Percentiles rank a stretch among this genome's conserved stretches.
phyloP scores from a whole-genome alignment of 495 filamentous ascomycete species.

The Podospora bellae-mahoneyi region DNA sequence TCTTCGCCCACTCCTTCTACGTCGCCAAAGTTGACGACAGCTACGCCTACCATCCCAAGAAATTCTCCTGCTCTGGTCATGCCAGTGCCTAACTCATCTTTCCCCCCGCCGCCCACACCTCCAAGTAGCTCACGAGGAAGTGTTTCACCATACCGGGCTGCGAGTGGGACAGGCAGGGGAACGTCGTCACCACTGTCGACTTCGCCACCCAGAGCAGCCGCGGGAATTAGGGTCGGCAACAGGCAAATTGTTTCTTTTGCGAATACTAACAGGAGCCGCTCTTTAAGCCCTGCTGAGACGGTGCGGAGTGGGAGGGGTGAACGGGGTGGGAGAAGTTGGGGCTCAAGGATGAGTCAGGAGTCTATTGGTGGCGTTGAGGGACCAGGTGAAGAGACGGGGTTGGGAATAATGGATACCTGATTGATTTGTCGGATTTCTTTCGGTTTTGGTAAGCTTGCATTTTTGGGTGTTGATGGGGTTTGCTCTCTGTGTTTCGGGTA shows the following conservation, averaged over 20 bases:
- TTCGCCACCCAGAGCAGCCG: background rate
- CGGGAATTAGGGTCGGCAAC: background rate
- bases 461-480: too few species aligned
- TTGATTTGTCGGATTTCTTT: too few species aligned
- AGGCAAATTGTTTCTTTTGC: background rate
- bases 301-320: too few species aligned
- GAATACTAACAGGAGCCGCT: background rate
- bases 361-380: too few species aligned
- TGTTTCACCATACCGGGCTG: background rate
- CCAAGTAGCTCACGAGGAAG: background rate
- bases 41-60: background rate
- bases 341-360: too few species aligned
- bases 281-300: background rate
- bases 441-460: too few species aligned
- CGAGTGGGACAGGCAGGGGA: background rate
- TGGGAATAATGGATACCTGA: too few species aligned
- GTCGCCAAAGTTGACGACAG: background rate
- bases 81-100: background rate
- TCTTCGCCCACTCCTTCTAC: background rate
- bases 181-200: background rate
- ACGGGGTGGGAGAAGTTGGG: too few species aligned
- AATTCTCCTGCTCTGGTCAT: background rate
- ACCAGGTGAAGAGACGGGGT: too few species aligned
- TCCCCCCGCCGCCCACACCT: background rate
- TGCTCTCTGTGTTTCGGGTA: too few species aligned